Evolutionary conservation across 2,329 filamentous ascomycete genomes (phyloP).

Genomic region (Neocucurbitaria cava): DNA sequence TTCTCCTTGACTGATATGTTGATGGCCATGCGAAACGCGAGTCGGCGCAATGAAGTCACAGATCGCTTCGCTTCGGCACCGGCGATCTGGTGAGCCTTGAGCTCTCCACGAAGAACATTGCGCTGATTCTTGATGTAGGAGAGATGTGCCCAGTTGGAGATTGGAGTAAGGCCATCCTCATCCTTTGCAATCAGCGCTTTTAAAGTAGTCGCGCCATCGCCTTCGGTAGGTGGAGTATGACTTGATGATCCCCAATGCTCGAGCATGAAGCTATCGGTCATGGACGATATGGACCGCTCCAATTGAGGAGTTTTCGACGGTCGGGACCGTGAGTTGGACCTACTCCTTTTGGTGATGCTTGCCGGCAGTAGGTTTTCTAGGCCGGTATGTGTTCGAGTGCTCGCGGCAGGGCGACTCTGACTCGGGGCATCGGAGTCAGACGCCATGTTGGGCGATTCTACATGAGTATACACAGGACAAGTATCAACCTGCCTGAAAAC

Average conservation of each 20-base stretch:
- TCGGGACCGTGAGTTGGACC: slow-evolving; percentile 23
- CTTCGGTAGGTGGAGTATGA: slow-evolving; percentile 14
- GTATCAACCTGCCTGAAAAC: background rate
- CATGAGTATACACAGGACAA: slow-evolving; percentile 20
- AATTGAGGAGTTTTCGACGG: slow-evolving; percentile 33
- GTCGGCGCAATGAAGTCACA: slow-evolving; percentile 42
- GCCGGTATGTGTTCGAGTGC: slow-evolving; percentile 26
- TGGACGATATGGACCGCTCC: slow-evolving; percentile 41
- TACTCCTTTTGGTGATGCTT: slow-evolving; percentile 31
- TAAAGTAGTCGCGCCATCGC: slow-evolving; percentile 16
- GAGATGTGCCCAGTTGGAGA: slow-evolving; percentile 48
- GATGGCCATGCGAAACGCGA: slow-evolving; percentile 48
- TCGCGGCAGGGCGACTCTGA: slow-evolving; percentile 23
- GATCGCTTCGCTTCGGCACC: slow-evolving; percentile 44
- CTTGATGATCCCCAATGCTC: slow-evolving; percentile 33
- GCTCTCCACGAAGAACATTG: slow-evolving; percentile 39
- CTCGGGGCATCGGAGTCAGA: slow-evolving; percentile 19
- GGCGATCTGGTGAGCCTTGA: slow-evolving; percentile 43
- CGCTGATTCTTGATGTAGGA: slow-evolving; percentile 46
- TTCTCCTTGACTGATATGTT: slow-evolving; percentile 50
- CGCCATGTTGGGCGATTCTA: slow-evolving; percentile 25
- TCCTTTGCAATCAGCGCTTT: slow-evolving; percentile 20
- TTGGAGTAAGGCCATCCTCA: slow-evolving; percentile 33
- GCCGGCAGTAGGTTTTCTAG: slow-evolving; percentile 40
- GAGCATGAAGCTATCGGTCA: slow-evolving; percentile 45